Evolutionary conservation across 2,329 filamentous ascomycete genomes (phyloP), one percentile per base, ranked within the genome.

Genomic region (Colletotrichum tabaci): DNA sequence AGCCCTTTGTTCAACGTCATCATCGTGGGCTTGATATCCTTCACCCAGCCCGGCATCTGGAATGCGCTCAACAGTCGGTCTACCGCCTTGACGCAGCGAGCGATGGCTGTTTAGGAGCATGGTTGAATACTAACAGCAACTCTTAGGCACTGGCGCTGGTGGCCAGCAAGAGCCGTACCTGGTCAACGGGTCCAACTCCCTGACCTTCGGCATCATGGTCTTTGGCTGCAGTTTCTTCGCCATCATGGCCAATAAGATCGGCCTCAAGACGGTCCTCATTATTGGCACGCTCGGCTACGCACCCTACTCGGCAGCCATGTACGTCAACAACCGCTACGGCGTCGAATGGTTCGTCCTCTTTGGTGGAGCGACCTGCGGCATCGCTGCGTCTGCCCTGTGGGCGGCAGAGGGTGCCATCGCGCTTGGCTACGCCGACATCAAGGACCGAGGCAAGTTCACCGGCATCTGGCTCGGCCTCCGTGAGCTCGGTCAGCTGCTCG

Each of bases 101-200:
- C 26, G 3, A 1, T 35, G 8, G 30, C 30, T 35, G 30, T 35
- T 7, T 1, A 35, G 30, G 0, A 38, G 9, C 4, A 35, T 15
- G 16, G 13, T 1, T 8, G 15, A 0, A 10, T 16, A 4, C 30
- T 70, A 2, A 70, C 49, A 2, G 1, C 2, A 3, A 3, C 1
- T 10, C 4, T 0, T 47, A 77, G 77, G 74, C 61, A 77, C 77
- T 0, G 92, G 92, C 9, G 92, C 91, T 1, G 92, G 92, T 57
- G 92, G 92, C 4, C 86, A 88, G 44, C 85, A 90, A 74, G 85
- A 86, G 18, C 92, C 92, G 0, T 87, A 90, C 75, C 85, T 94
- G 0, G 89, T 94, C 58, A 94, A 93, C 75, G 87, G 89, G 0
- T 90, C 90, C 15, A 94, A 94, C 75, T 89, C 92, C 0, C 79